A percentile compares a stretch with the other conserved stretches of the same genome.
Conservation (phyloP, 805 yeast genomes). For the Kuraishia borneana region DNA sequence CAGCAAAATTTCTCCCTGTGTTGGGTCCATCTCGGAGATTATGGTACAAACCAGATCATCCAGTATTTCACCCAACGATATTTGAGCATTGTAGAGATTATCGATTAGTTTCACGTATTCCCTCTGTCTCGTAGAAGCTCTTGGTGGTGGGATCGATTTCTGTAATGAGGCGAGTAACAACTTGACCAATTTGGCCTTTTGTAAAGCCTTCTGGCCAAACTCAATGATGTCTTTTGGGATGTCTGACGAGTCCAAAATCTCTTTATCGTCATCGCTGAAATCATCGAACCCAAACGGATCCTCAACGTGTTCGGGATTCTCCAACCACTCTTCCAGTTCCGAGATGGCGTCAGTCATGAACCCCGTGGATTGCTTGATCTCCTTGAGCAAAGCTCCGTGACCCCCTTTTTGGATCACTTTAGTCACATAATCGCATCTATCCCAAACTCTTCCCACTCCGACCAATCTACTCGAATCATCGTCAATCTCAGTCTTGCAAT, state of each 20-base stretch:
- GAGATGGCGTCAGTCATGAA: slow-evolving; percentile 52
- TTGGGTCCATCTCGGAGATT: slow-evolving; percentile 31
- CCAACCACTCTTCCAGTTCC: slow-evolving; percentile 62
- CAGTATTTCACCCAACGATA: slow-evolving; percentile 28
- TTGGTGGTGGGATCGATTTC: slow-evolving; percentile 40
- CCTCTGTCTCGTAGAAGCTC: slow-evolving; percentile 5
- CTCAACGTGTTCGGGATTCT: slow-evolving; percentile 32
- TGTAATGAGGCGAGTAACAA: slow-evolving; percentile 45
- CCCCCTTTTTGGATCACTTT: slow-evolving; percentile 36
- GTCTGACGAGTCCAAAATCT: slow-evolving; percentile 7
- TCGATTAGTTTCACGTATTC: slow-evolving; percentile 33
- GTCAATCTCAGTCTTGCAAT: slow-evolving; percentile 10
- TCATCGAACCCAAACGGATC: slow-evolving; percentile 41
- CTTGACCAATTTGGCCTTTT: slow-evolving; percentile 44
- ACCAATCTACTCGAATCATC: slow-evolving; percentile 33
- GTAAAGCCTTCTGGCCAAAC: slow-evolving; percentile 37
- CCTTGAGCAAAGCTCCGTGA: slow-evolving; percentile 36
- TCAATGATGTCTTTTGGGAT: slow-evolving; percentile 18
- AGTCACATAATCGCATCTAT: slow-evolving; percentile 41
- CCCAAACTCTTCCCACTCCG: slow-evolving; percentile 63
- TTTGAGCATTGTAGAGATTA: slow-evolving; percentile 29
- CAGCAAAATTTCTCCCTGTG: slow-evolving; percentile 20
- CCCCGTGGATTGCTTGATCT: slow-evolving; percentile 29
- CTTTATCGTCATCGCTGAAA: slow-evolving; percentile 12
- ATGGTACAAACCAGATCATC: slow-evolving; percentile 52